Base-by-base conservation (phyloP, 2,329 filamentous ascomycete species). In the Pseudogymnoascus sp. region DNA sequence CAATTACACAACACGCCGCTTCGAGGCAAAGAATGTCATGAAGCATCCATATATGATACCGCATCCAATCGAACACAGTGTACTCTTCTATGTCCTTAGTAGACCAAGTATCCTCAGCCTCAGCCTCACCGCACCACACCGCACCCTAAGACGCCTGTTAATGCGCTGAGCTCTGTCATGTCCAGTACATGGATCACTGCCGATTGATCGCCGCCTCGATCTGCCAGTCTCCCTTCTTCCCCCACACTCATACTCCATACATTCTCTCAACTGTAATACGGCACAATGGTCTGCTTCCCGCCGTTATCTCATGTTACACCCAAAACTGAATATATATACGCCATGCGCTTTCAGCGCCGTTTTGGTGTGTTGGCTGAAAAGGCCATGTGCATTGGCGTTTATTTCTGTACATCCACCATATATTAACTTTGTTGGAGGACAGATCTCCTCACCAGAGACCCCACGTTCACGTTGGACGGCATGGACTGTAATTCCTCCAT, bases 1-100 rank as follows among this genome's bases (percentile, higher is more conserved):
- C 49, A 49, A 49, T 49, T 49, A 16, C 23, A 29, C 43, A 19
- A 19, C 10, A 12, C 26, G 26, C 49, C n/a, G 49, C 2, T 55
- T 55, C n/a, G 16, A 55, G 49, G 29, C 29, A 55, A 26, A 33
- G 26, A 33, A 33, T 33, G 8, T 19, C 49, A 33, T 7, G 26
- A 19, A 19, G 26, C 29, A 1, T 14, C 26, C 5, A 19, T 52
- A 26, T 19, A 19, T 55, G n/a, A 12, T 19, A 19, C 49, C 26
- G 29, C 49, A 19, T 55, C 49, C 10, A 33, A 55, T 52, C 49
- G 49, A 33, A 55, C 49, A 55, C 49, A 33, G 49, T 55, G n/a
- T 55, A 55, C 29, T 33, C n/a, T 39, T 21, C 38, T 21, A 19
- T 21, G 19, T 21, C 38, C 6, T 41, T 19, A 6, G 6, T n/a